Base-by-base conservation (phyloP, 306 rosid genomes). In the Cucumis melo region DNA sequence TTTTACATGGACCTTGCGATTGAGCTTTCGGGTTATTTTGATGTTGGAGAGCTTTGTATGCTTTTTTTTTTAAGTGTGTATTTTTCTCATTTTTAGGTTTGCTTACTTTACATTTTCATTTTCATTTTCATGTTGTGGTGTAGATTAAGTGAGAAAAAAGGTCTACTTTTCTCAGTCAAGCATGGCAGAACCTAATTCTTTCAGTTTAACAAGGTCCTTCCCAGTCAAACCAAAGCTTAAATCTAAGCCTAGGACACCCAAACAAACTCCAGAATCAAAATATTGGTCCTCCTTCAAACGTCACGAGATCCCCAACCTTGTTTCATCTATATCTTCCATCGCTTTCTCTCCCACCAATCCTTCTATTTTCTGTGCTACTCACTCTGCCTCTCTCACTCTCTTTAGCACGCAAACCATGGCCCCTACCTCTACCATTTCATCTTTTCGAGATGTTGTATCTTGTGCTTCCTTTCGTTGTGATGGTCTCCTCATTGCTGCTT, bases 231-330 rank as follows among this genome's bases (percentile, higher is more conserved):
- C 99, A 0, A 95, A 90, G 82, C 82, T 83, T 14, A 94, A 87
- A 81, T 59, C 96, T 0, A 94, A 94, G 75, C 82, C 92, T 5
- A 83, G 95, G 79, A 87, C 85, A 3, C 85, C 79, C n/a, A 82
- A 80, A 1, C 81, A 90, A 83, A 89, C 92, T 14, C 39, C 89
- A 0, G 96, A 91, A 81, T 91, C 97, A 1, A 89, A 86, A 23
- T 90, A 89, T 85, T 94, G 97, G 96, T 90, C 96, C 27, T 94
- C 97, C 78, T 90, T 92, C 88, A 90, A 88, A 64, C 74, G 84
- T 53, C 78, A 78, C 16, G 90, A 94, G 80, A 87, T 92, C 80
- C 87, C 92, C 0, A 53, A 85, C 13, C 91, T 86, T 39, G 79
- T 88, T 81, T 85, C 88, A 77, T 58, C 96, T 16, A 67, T 92